A percentile compares a stretch with the other conserved stretches of the same genome.
These are phyloP conservation scores for Lithohypha guttulata DNA, from an alignment of 2,329 filamentous ascomycete species.

Conservation along the genomic window DNA sequence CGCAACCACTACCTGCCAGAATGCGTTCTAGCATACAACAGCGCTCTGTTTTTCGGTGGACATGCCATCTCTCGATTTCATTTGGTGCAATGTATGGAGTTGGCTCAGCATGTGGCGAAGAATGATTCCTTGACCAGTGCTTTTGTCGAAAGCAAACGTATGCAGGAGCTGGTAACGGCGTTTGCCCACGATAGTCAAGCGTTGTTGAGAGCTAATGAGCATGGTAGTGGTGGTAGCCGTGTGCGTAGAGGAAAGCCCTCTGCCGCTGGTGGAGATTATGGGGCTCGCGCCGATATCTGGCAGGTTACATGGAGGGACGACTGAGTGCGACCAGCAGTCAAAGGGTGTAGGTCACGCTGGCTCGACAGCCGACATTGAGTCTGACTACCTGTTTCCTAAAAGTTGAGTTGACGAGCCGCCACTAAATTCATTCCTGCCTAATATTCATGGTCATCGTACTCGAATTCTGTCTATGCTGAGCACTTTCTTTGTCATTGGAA, in stretches of 20 bases:
- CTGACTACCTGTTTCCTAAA: too few species aligned
- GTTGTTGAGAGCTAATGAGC: slow-evolving; percentile 43
- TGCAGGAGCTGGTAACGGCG: slow-evolving; percentile 64
- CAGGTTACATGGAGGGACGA: slow-evolving; percentile 26
- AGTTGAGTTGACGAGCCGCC: too few species aligned
- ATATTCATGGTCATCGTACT: too few species aligned
- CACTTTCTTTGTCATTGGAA: too few species aligned
- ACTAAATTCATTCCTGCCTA: too few species aligned
- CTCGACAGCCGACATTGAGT: too few species aligned
- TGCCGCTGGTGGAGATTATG: slow-evolving; percentile 13
- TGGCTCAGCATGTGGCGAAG: slow-evolving; percentile 66
- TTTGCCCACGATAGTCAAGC: slow-evolving; percentile 70
- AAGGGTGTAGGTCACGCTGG: too few species aligned
- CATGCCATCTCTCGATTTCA: slow-evolving; percentile 63
- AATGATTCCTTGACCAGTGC: slow-evolving; percentile 54
- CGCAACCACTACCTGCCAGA: slow-evolving; percentile 76
- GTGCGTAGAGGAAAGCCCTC: slow-evolving; percentile 17
- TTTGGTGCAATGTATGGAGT: slow-evolving; percentile 75
- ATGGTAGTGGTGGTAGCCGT: slow-evolving; percentile 19
- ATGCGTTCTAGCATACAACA: slow-evolving; percentile 71
- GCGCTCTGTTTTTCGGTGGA: slow-evolving; percentile 68
- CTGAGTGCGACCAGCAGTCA: too few species aligned
- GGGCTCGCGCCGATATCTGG: slow-evolving; percentile 9
- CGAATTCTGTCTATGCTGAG: too few species aligned
- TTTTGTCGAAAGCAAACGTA: slow-evolving; percentile 54